Conservation (phyloP, 805 yeast species). For the Wickerhamiella cacticola region DNA sequence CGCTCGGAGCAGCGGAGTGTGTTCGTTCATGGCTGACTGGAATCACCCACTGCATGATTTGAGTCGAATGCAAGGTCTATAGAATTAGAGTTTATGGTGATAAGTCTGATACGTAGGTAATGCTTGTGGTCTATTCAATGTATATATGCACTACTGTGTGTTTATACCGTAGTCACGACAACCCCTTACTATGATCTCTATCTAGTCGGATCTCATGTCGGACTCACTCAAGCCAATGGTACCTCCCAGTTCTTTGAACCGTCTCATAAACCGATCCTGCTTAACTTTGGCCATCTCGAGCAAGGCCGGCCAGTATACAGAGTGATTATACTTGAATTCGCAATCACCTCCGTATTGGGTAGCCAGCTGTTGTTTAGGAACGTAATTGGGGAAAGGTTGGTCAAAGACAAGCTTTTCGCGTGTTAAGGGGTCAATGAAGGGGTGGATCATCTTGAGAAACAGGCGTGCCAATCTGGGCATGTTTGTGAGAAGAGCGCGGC, state of each 20-base stretch:
- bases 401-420: slow-evolving; percentile 86
- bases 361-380: slow-evolving; percentile 72
- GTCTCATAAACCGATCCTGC: slow-evolving; percentile 48
- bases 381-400: slow-evolving; percentile 74
- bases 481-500: slow-evolving; percentile 81
- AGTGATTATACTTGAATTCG: slow-evolving; percentile 74
- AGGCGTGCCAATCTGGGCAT: slow-evolving; percentile 93
- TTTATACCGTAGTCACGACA: too few species aligned
- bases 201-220: slow-evolving; percentile 43
- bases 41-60: too few species aligned
- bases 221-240: slow-evolving; percentile 69
- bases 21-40: slow-evolving; percentile 8
- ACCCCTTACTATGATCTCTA: too few species aligned
- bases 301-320: slow-evolving; percentile 65
- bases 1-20: slow-evolving; percentile 13
- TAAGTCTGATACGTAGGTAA: too few species aligned
- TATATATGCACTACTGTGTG: too few species aligned
- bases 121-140: too few species aligned
- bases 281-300: slow-evolving; percentile 46
- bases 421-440: slow-evolving; percentile 92
- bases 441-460: slow-evolving; percentile 78
- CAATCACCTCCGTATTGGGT: slow-evolving; percentile 73
- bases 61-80: too few species aligned
- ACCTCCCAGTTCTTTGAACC: slow-evolving; percentile 62
- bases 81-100: too few species aligned